Evolutionary conservation across 2,329 filamentous ascomycete species (phyloP), one percentile per base, ranked within the genome.

Genomic region (Penicillium sp.): DNA sequence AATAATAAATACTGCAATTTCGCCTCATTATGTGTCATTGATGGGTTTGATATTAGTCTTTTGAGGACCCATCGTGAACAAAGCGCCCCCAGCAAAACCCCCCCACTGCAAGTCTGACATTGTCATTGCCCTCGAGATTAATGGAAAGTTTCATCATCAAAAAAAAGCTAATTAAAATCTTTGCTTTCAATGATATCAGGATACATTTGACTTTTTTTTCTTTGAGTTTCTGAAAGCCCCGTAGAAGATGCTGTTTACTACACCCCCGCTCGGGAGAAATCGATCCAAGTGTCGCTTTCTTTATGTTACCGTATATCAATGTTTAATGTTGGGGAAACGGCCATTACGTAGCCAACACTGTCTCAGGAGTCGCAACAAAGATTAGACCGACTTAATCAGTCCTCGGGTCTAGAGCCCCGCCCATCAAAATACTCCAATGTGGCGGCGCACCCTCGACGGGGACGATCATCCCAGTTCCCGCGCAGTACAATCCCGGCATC

Each of bases 361-460:
- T 41, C 48, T 43, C 48, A 50, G 46, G 35, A 40, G 26, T 47
- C 23, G 22, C 23, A 15, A 49, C 35, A 22, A 37, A 49, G 48
- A 50, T 50, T 50, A 50, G 48, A 42, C 48, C 22, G 23, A 41
- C 48, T 41, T 41, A 7, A 48, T 18, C 3, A 31, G n/a, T 42
- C 25, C 46, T 43, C 18, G 33, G 40, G 44, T 56, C 56, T 56
- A 58, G 49, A 58, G 53, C 31, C 11, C 14, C 23, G 23, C 33
- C 27, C 27, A 3, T 48, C 42, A 47, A 40, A 47, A 20, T 18
- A 51, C 33, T 41, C 23, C 47, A 50, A 35, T 18, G 33, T 42
- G 42, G 54, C 41, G 54, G 48, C 46, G n/a, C 44, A 51, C 47
- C 5, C 37, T 42, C 42, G n/a, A 33, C 15, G 35, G 48, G 37